Base-by-base conservation (phyloP, 495 filamentous ascomycete species). In the Xylaria acuta region DNA sequence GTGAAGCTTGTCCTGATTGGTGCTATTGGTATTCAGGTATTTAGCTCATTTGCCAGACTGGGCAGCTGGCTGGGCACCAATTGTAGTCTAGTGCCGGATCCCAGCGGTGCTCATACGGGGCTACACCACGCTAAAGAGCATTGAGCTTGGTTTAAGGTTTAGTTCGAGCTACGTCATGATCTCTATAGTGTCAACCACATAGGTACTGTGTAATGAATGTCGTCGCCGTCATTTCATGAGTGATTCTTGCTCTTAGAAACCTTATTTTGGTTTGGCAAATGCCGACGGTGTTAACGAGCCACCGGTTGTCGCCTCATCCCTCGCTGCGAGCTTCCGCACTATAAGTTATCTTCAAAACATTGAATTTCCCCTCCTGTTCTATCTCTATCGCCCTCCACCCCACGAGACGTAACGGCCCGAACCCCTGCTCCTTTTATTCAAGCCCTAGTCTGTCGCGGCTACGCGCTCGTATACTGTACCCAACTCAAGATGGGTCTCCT, bases 401-500 rank as follows among this genome's bases (percentile, higher is more conserved):
- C 16, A 60, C 34, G 9, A 36, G 58, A 60, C 64, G 47, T n/a
- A 22, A 67, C 49, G 6, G 16, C 1, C 36, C 63, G 40, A 38
- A 65, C 27, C 40, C 63, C 41, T 49, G 63, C 40, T 34, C 34
- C 18, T 47, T 34, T 49, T 32, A 32, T 3, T 4, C 27, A 18
- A 49, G 27, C 41, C 62, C 30, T 51, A 6, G 64, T 67, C 16
- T 38, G 6, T 32, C 45, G 18, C 30, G 14, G 34, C 3, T 41
- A 34, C 64, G 45, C 30, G 43, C 43, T 22, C 47, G 43, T 51
- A 47, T 45, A 36, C 27, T 34, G 40, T 25, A n/a, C n/a, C n/a
- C n/a, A 27, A 54, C 27, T 38, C 16, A 64, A 69, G 18, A 86
- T 86, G 84, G 77, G 74, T 22, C n/a, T 84, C 41, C 73, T 78